A percentile compares a stretch with the other conserved stretches of the same genome.
Evolutionary conservation across 306 rosid genomes (phyloP).

Genomic region (Astragalus membranaceus): DNA sequence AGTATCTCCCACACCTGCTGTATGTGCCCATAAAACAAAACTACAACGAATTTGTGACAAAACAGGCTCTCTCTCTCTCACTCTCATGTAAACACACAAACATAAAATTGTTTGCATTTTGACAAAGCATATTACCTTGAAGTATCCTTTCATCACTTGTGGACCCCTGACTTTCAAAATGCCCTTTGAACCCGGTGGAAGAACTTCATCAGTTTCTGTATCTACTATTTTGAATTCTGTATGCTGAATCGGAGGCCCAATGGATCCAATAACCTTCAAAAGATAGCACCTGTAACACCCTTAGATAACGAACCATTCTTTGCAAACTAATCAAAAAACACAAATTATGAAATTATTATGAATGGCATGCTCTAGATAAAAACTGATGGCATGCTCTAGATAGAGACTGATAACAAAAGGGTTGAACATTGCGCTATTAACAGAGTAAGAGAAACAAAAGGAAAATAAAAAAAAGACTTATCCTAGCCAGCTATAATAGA

Average conservation of each 20-base stretch:
- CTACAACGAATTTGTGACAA: background rate
- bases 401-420: background rate
- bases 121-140: slow-evolving; percentile 47
- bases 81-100: background rate
- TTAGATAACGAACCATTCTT: slow-evolving; percentile 35
- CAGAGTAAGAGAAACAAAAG: background rate
- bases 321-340: slow-evolving; percentile 6
- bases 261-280: slow-evolving; percentile 92
- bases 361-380: background rate
- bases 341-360: background rate
- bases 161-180: slow-evolving; percentile 74
- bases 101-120: background rate
- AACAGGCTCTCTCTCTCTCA: background rate
- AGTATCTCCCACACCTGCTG: background rate
- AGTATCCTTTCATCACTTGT: slow-evolving; percentile 82
- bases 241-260: slow-evolving; percentile 73
- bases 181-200: slow-evolving; percentile 80
- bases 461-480: background rate
- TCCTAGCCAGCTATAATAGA: background rate
- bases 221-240: slow-evolving; percentile 76
- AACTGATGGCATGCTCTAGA: background rate
- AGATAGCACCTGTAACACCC: slow-evolving; percentile 33
- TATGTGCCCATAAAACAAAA: background rate
- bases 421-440: background rate
- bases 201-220: slow-evolving; percentile 58